Evolutionary conservation across 2,329 filamentous ascomycete genomes (phyloP), one percentile per base, ranked within the genome.

Genomic region (Intubia oerlemansii): DNA sequence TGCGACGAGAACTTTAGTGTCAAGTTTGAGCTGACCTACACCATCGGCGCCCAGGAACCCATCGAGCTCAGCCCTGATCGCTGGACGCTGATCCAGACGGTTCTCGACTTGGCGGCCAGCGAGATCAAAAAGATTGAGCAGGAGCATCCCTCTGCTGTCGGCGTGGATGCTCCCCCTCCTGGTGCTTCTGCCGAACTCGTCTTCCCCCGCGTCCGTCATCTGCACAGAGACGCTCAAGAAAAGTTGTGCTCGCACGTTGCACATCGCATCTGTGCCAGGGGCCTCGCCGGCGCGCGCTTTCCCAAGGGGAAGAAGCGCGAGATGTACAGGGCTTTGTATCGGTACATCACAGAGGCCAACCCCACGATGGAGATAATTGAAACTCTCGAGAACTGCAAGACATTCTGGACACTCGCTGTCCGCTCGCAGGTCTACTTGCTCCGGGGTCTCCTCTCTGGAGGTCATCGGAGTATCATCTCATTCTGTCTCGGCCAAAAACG

Each of bases 11-110:
- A 64, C 30, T 62, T 74, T 24, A 64, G 55, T 24, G 53, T 59
- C 4, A 63, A 60, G 26, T 71, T 69, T 22, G 66, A 76, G 38
- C 43, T 75, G 0, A 51, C 75, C 2, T 75, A 76, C 32, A 71
- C 67, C 0, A 59, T 73, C 38, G 70, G 68, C 0, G 34, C 41
- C 0, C 62, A 69, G 32, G 39, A 42, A 2, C 36, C 56, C 0
- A 48, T 71, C 0, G 61, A 73, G 5, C 47, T 57, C 9, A 54
- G 55, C 25, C 62, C 62, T 0, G 43, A 59, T 3, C 49, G 73
- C 5, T 78, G 70, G 72, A 36, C 39, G 0, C 36, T 64, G 0
- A 54, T 67, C 2, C 61, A 75, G 21, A 39, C 57, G 2, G 37
- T 77, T 0, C 42, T 77, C 0, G 41, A 43, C 0, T n/a, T n/a